Evolutionary conservation across 1,284 basidiomycete genomes (phyloP), one percentile per base, ranked within the genome.

Genomic region (Kwoniella shivajii): DNA sequence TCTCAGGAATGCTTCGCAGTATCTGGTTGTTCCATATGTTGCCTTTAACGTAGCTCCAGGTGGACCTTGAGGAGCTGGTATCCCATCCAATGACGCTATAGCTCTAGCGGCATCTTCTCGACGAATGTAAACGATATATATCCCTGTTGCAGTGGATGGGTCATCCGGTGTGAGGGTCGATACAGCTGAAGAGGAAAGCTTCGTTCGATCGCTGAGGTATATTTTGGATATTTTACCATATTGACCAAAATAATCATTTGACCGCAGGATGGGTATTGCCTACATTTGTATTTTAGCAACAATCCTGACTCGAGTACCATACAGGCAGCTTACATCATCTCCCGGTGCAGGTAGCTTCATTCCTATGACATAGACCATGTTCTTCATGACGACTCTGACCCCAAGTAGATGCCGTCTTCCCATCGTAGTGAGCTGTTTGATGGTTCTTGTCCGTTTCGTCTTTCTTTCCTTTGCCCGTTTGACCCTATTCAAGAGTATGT

Each of bases 201-300:
- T 57, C 9, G 87, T 88, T 34, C 95, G 88, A 78, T 98, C 96
- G 54, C 91, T 88, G 45, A 99, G 85, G 52, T 97, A 83, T 57
- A 99, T 91, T 80, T 97, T 97, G 45, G 89, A 87, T 66, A 99
- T 97, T 80, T 95, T 96, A 64, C 96, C 96, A 78, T 98, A 99
- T 75, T 97, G 93, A 6, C 96, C 96, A 77, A 99, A 99, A 78
- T 96, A 97, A 66, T 99, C 96, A 71, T 88, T 89, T 13, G 92
- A 94, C 50, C 94, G 90, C 41, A 99, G 81, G 11, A 93, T 92
- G 2, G 93, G 88, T 62, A 98, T 91, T 45, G 96, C 86, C 91
- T 97, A 63, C 7, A n/a, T 33, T 14, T 30, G 33, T 18, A 16
- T 42, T 11, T 11, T 29, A 42, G 18, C 30, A 30, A 30, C 16